phyloP scores from a whole-genome alignment of 2,329 filamentous ascomycete species.

The Metarhizium sp. region DNA sequence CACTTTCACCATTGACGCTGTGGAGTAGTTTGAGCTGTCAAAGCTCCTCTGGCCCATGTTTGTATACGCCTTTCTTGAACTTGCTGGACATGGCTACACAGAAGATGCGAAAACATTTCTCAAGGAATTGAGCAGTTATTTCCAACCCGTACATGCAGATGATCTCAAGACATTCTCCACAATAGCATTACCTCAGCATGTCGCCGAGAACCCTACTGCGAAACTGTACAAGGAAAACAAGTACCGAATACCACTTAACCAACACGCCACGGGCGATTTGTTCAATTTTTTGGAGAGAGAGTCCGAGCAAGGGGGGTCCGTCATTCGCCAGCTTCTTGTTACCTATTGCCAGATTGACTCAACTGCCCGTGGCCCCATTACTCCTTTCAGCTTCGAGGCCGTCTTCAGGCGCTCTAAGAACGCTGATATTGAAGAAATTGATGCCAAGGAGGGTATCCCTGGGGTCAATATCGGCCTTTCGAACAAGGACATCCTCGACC shows the following conservation, averaged over 20 bases:
- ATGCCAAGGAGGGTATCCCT: slow-evolving; percentile 56
- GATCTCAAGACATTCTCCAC: slow-evolving; percentile 68
- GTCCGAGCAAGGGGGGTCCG: slow-evolving; percentile 65
- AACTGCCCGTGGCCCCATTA: slow-evolving; percentile 52
- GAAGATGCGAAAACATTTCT: slow-evolving; percentile 69
- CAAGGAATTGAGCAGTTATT: slow-evolving; percentile 54
- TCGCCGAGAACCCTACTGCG: slow-evolving; percentile 65
- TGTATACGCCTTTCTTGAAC: slow-evolving; percentile 81
- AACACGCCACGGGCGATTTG: slow-evolving; percentile 70
- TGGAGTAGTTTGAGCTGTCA: slow-evolving; percentile 64
- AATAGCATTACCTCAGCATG: slow-evolving; percentile 68
- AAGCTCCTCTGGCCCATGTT: slow-evolving; percentile 90
- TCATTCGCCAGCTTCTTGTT: slow-evolving; percentile 66
- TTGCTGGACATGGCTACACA: slow-evolving; percentile 62
- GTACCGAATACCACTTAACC: slow-evolving; percentile 84
- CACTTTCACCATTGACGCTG: not conserved
- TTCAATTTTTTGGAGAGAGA: slow-evolving; percentile 88
- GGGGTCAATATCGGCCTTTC: slow-evolving; percentile 52
- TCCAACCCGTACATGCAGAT: slow-evolving; percentile 69
- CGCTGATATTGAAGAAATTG: slow-evolving; percentile 52
- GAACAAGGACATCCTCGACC: slow-evolving; percentile 51
- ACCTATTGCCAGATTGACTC: slow-evolving; percentile 48
- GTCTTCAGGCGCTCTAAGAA: slow-evolving; percentile 49
- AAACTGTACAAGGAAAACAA: slow-evolving; percentile 78
- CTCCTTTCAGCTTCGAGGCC: slow-evolving; percentile 53